Evolutionary conservation across 345 rosid species (phyloP).

Genomic region (Cardamine resedifolia): DNA sequence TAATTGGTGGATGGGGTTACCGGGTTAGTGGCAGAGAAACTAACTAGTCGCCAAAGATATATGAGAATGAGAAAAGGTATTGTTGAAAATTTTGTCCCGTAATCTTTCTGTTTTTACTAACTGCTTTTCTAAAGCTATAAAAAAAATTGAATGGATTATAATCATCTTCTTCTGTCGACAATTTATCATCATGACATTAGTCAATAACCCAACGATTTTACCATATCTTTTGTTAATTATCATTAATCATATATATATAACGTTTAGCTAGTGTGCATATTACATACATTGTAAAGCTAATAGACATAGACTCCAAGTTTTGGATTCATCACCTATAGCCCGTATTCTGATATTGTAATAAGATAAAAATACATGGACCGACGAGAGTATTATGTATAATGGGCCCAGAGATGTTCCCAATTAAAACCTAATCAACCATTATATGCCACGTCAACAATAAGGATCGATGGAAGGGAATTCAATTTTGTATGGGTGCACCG

Average conservation of each 20-base stretch:
- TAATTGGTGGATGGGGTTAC: constrained; percentile 39
- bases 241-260: neutral
- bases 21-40: constrained; percentile 17
- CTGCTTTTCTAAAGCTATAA: constrained; percentile 12
- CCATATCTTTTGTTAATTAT: neutral
- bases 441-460: neutral
- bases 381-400: neutral
- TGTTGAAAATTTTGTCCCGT: constrained; percentile 13
- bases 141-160: neutral
- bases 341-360: neutral
- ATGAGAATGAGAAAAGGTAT: constrained; percentile 9
- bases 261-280: no score
- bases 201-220: neutral
- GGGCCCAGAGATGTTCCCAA: neutral
- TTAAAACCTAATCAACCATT: neutral
- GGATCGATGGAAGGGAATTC: constrained; percentile 17
- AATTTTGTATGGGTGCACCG: constrained; percentile 25
- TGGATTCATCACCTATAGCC: constrained; percentile 2
- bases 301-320: neutral
- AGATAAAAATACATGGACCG: constrained; percentile 9
- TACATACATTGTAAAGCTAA: neutral
- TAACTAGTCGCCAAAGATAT: constrained; percentile 18
- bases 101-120: neutral
- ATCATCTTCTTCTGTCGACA: neutral
- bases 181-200: neutral